Evolutionary conservation across 352 stramenopile species (phyloP), one percentile per base, ranked within the genome.

Genomic region (Pythium sp.): DNA sequence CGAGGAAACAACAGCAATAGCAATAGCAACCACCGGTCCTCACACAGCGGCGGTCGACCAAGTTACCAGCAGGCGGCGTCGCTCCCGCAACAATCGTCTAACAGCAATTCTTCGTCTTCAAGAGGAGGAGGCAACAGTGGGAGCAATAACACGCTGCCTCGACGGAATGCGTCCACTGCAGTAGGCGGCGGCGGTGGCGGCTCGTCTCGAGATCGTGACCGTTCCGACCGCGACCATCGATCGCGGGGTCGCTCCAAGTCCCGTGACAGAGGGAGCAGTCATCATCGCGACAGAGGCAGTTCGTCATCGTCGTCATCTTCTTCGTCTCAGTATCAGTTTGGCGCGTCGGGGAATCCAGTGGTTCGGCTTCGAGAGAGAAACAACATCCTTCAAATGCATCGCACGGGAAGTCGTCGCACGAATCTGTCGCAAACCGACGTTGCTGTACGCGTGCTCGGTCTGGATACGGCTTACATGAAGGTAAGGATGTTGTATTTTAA

Each of bases 341-440:
- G 72, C 2, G 70, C 69, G 9, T 80, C 77, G 1, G 80, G 82
- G 1, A 90, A 80, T 28, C 84, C 84, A 1, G 72, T 77, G 9
- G 66, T 87, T 24, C 73, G 86, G 1, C 73, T 92, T 9, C 82
- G 84, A 5, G 84, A 93, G 64, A 68, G 85, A 8, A 89, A 90
- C 54, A 90, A 92, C 62, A 76, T 94, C 49, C 69, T 94, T 43
- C 69, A 81, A 14, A 94, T 94, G 87, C 87, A 94, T 47, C 81
- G 84, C 20, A 86, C 81, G 2, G 80, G 78, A 5, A 76, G 63
- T 14, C 72, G 85, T 14, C 72, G 82, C 24, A 70, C 76, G 41
- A 84, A 78, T 26, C 55, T 93, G 60, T 73, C 85, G 24, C 73
- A 75, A 0, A 58, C 68, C 0, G 85, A 92, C n/a, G 68, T 79